Evolutionary conservation across 106 monocot species (phyloP).

Genomic region (Phalaenopsis aphrodite): DNA sequence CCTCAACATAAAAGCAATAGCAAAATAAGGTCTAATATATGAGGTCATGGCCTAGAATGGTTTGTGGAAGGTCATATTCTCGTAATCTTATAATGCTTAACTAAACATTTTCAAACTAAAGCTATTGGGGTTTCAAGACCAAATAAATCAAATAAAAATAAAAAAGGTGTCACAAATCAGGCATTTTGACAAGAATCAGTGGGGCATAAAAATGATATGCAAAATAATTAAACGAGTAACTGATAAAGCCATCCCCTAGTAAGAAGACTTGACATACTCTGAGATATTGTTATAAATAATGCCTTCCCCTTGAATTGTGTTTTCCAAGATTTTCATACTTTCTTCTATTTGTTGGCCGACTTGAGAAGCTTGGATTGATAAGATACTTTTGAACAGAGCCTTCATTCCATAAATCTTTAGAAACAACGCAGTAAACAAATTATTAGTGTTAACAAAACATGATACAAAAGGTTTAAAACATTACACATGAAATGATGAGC

Average conservation of each 20-base stretch:
- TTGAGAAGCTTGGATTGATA: background rate
- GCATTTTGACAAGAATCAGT: background rate
- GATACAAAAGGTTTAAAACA: too few relatives aligned
- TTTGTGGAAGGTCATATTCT: background rate
- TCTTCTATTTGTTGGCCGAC: background rate
- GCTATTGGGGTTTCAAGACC: too few relatives aligned
- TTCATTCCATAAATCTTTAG: slow-evolving; percentile 7
- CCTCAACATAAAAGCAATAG: too few relatives aligned
- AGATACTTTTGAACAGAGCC: background rate
- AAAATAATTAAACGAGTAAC: background rate
- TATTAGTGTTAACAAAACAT: background rate
- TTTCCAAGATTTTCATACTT: background rate
- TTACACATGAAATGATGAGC: too few relatives aligned
- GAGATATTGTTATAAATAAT: slow-evolving; percentile 1
- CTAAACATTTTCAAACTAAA: background rate
- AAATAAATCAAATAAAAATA: too few relatives aligned
- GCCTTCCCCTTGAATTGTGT: background rate
- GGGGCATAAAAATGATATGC: background rate
- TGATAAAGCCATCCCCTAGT: background rate
- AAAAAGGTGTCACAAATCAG: too few relatives aligned
- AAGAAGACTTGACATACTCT: background rate
- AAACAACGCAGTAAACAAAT: background rate
- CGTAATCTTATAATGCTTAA: background rate
- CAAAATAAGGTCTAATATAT: too few relatives aligned
- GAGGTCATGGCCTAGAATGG: background rate